Evolutionary conservation across 805 yeast species (phyloP).

Genomic region (Candida chilensis): DNA sequence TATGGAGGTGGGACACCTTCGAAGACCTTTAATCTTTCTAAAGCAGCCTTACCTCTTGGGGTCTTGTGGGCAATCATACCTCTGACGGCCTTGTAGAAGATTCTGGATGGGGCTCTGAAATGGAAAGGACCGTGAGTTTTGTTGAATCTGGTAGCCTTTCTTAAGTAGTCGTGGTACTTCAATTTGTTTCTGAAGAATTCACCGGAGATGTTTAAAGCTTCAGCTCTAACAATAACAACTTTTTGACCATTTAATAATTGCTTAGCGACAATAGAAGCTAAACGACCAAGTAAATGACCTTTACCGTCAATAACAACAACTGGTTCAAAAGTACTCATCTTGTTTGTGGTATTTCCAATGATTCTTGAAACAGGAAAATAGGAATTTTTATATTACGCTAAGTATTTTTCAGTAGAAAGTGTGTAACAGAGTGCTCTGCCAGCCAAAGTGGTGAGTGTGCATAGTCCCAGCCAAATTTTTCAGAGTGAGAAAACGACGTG

Average conservation of each 20-base stretch:
- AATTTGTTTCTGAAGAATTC: constrained; percentile 99
- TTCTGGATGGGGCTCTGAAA: constrained; percentile 99
- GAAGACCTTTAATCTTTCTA: constrained; percentile 98
- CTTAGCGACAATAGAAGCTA: constrained; percentile 97
- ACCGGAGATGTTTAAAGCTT: constrained; percentile 97
- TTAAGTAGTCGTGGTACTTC: constrained; percentile 99
- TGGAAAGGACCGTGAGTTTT: constrained; percentile 99
- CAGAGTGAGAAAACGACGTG: no score
- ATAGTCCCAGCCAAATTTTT: no score
- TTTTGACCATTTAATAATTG: constrained; percentile 97
- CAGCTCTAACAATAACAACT: constrained; percentile 95
- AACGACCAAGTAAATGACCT: constrained; percentile 99
- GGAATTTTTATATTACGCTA: no score
- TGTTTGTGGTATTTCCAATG: no score
- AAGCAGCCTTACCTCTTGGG: constrained; percentile 99
- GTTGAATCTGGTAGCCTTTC: constrained; percentile 99
- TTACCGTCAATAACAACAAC: constrained; percentile 98
- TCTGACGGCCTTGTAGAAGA: constrained; percentile 98
- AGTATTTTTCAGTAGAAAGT: no score
- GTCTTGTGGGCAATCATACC: constrained; percentile 99
- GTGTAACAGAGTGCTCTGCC: no score
- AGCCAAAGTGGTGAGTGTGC: no score
- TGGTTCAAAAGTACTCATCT: constrained; percentile 87
- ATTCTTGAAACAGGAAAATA: no score
- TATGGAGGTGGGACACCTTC: constrained; percentile 99